These are phyloP conservation scores for Apiosordaria backusii DNA, from an alignment of 495 filamentous ascomycete species.

Conservation along the genomic window DNA sequence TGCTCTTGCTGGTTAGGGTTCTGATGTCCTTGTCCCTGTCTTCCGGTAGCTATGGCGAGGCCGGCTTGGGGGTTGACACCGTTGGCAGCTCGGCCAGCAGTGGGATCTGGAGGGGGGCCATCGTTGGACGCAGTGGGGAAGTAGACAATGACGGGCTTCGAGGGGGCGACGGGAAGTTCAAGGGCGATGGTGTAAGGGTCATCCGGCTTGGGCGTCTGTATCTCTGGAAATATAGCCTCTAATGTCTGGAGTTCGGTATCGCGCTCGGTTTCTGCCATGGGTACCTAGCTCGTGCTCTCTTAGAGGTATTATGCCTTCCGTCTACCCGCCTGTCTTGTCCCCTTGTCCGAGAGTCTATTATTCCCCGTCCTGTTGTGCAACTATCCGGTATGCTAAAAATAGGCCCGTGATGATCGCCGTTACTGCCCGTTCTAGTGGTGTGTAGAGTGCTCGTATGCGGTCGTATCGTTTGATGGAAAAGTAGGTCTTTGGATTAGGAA, in stretches of 20 bases:
- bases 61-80: constrained; percentile 4
- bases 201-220: constrained; percentile 53
- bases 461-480: background rate
- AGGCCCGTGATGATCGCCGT: background rate
- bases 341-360: background rate
- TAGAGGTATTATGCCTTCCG: background rate
- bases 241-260: constrained; percentile 79
- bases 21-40: background rate
- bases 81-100: constrained; percentile 11
- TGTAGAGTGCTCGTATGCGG: too few species aligned
- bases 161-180: constrained; percentile 68
- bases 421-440: too few species aligned
- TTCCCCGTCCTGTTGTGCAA: background rate
- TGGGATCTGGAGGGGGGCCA: constrained; percentile 18
- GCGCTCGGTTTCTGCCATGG: constrained; percentile 40
- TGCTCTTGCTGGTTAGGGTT: constrained; percentile 10
- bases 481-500: background rate
- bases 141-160: constrained; percentile 61
- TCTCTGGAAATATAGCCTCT: constrained; percentile 84
- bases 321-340: background rate
- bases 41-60: background rate
- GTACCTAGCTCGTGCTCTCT: background rate
- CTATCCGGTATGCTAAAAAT: background rate
- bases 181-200: constrained; percentile 64
- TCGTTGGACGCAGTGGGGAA: constrained; percentile 59